Conservation (phyloP, 2,329 filamentous ascomycete genomes). For the Penicillium sp. region DNA sequence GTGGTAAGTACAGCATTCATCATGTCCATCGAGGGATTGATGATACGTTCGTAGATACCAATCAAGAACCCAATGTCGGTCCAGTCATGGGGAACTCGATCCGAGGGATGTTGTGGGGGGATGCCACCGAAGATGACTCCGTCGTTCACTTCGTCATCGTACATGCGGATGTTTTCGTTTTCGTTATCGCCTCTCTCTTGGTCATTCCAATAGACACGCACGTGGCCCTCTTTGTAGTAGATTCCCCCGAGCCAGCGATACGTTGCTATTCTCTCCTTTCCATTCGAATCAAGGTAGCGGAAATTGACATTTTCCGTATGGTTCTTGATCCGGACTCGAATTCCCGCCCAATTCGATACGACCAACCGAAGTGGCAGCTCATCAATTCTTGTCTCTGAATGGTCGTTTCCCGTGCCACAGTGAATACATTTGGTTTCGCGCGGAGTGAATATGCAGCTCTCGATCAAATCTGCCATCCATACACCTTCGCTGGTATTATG, state of each 20-base stretch:
- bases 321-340: conserved; percentile 7
- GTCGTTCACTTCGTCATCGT: conserved; percentile 28
- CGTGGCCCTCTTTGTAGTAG: conserved; percentile 24
- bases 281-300: conserved; percentile 20
- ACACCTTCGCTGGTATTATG: conserved; percentile 17
- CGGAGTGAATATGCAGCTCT: conserved; percentile 15
- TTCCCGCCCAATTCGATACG: conserved; percentile 17
- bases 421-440: not conserved
- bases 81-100: conserved; percentile 30
- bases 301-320: conserved; percentile 30
- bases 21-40: conserved; percentile 23
- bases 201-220: conserved; percentile 35
- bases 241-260: conserved; percentile 43
- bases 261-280: conserved; percentile 15
- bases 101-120: conserved; percentile 5
- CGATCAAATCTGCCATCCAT: conserved; percentile 18
- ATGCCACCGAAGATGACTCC: conserved; percentile 32
- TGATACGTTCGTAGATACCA: conserved; percentile 37
- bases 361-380: conserved; percentile 33
- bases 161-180: conserved; percentile 24
- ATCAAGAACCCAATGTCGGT: conserved; percentile 21
- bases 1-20: conserved; percentile 15
- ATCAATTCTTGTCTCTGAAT: conserved; percentile 8
- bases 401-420: not conserved
- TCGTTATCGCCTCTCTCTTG: conserved; percentile 26